Conservation (phyloP, 768 basidiomycete species). For the Imleria badia region DNA sequence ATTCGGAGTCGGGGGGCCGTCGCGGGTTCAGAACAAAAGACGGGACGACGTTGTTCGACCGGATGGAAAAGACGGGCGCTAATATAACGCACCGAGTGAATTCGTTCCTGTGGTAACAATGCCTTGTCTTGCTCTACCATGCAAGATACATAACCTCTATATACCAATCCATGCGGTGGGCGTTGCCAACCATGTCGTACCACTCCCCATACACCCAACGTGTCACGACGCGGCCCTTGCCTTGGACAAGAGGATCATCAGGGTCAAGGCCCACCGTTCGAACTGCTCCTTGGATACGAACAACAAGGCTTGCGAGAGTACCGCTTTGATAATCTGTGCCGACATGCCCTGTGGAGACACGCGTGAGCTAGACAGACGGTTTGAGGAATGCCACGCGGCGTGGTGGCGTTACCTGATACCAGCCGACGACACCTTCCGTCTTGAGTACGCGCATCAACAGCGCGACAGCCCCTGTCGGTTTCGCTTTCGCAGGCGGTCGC, state of each 20-base stretch:
- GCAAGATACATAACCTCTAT: neutral
- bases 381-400: neutral
- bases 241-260: conserved; percentile 57
- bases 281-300: conserved; percentile 99
- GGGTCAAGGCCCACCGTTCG: conserved; percentile 78
- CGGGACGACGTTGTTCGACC: neutral
- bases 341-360: conserved; percentile 76
- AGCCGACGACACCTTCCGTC: conserved; percentile 82
- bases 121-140: neutral
- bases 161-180: neutral
- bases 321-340: conserved; percentile 95
- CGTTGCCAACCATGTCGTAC: neutral
- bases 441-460: conserved; percentile 70
- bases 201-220: too few species aligned
- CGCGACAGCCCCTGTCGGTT: conserved; percentile 72
- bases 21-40: neutral
- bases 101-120: neutral
- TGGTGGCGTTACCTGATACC: conserved; percentile 77
- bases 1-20: neutral
- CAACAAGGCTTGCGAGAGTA: conserved; percentile 89
- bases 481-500: conserved; percentile 27
- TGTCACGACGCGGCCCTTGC: conserved; percentile 14
- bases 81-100: neutral
- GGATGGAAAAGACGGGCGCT: neutral
- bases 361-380: neutral